phyloP scores from a whole-genome alignment of 306 rosid species.

The Vachellia collinsii region DNA sequence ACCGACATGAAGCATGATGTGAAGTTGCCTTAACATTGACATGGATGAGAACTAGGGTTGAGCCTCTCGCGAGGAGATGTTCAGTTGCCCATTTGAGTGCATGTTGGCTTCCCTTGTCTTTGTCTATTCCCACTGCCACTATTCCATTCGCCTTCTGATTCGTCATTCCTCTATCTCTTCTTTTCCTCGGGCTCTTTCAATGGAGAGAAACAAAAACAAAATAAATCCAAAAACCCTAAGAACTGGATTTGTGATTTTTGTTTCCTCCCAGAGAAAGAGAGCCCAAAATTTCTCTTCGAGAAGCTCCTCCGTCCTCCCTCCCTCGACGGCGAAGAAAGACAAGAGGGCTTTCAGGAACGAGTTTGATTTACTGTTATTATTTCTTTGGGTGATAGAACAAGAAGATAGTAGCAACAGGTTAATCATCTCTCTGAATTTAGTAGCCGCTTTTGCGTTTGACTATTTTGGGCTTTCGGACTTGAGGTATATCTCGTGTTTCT shows the following conservation, averaged over 20 bases:
- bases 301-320: background rate
- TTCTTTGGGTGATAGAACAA: constrained; percentile 29
- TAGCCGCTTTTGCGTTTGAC: constrained; percentile 27
- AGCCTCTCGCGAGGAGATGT: background rate
- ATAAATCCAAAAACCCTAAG: background rate
- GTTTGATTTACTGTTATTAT: constrained; percentile 15
- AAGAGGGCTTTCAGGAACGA: constrained; percentile 32
- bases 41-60: background rate
- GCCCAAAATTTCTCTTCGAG: background rate
- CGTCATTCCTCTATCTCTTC: background rate
- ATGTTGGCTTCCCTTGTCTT: background rate
- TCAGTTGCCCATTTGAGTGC: background rate
- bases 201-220: background rate
- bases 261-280: background rate
- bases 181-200: background rate
- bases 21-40: background rate
- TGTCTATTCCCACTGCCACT: background rate
- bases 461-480: constrained; percentile 35
- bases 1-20: background rate
- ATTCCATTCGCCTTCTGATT: background rate
- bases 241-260: background rate
- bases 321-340: constrained; percentile 19
- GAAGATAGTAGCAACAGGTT: constrained; percentile 30
- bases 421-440: constrained; percentile 16
- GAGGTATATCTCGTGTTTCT: constrained; percentile 1